A percentile compares a stretch with the other conserved stretches of the same genome.
These are phyloP conservation scores for Kregervanrija fluxuum DNA, from an alignment of 805 yeast genomes.

Conservation along the genomic window DNA sequence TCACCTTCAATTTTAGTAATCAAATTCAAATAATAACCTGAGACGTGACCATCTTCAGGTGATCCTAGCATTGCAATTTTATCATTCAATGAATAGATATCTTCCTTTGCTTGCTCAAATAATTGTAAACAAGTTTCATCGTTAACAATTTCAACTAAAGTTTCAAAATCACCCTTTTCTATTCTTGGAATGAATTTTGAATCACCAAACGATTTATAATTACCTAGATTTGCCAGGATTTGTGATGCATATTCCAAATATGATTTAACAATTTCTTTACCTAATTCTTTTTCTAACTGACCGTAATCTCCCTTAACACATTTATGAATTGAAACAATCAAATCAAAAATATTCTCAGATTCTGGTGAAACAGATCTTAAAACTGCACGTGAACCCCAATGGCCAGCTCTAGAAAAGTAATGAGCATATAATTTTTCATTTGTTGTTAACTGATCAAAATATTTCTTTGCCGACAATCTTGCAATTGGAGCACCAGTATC, in stretches of 20 bases:
- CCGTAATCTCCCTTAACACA: conserved; percentile 41
- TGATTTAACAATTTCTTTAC: conserved; percentile 30
- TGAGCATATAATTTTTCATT: conserved; percentile 72
- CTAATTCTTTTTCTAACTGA: conserved; percentile 26
- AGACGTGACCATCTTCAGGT: conserved; percentile 68
- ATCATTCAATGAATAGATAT: conserved; percentile 43
- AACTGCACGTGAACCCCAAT: conserved; percentile 74
- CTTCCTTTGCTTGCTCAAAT: conserved; percentile 36
- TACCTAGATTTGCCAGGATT: conserved; percentile 67
- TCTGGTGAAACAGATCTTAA: conserved; percentile 79
- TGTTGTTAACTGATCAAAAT: conserved; percentile 56
- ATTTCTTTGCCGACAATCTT: conserved; percentile 58
- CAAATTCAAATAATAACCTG: conserved; percentile 60
- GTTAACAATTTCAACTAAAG: conserved; percentile 37
- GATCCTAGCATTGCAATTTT: conserved; percentile 62
- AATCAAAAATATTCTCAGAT: conserved; percentile 66
- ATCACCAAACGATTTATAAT: conserved; percentile 84
- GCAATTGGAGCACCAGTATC: conserved; percentile 66
- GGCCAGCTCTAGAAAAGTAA: conserved; percentile 75
- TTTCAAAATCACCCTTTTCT: conserved; percentile 38
- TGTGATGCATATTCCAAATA: conserved; percentile 74
- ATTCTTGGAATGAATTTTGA: conserved; percentile 73
- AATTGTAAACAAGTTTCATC: conserved; percentile 27
- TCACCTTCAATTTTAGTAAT: conserved; percentile 57
- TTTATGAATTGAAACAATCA: conserved; percentile 55